Conservation (phyloP, 2,329 filamentous ascomycete genomes). For the Chrysoporthe cubensis region DNA sequence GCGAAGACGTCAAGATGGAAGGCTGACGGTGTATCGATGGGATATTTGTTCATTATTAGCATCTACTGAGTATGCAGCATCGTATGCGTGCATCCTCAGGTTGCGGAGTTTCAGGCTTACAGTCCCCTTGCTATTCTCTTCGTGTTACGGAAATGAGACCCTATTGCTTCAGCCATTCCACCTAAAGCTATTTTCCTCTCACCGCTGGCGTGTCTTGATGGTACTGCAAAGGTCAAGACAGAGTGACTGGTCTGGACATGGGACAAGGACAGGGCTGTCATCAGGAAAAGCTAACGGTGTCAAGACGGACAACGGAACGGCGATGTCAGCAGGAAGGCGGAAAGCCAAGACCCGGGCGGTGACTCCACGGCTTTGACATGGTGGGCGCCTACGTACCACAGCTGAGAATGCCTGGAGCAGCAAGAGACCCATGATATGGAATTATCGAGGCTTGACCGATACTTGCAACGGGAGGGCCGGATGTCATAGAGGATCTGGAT, state of each 20-base stretch:
- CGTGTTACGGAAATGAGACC: constrained; percentile 14
- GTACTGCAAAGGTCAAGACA: neutral
- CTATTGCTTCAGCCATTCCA: neutral
- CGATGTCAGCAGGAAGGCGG: neutral
- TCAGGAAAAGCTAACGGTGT: neutral
- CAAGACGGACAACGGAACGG: constrained; percentile 7
- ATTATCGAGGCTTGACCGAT: constrained; percentile 16
- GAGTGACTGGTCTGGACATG: neutral
- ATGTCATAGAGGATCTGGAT: neutral
- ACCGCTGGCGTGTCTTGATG: neutral
- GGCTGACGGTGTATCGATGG: constrained; percentile 40
- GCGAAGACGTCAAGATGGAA: constrained; percentile 60
- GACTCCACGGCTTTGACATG: neutral
- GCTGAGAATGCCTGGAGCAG: neutral
- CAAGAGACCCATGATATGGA: neutral
- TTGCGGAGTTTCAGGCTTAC: constrained; percentile 4
- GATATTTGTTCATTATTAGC: neutral
- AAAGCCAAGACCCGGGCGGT: neutral
- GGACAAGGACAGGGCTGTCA: neutral
- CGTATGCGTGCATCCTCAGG: constrained; percentile 18
- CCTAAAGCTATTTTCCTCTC: no score
- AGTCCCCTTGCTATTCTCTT: constrained; percentile 4
- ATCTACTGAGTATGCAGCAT: constrained; percentile 6
- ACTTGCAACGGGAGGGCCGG: neutral
- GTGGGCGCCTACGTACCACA: neutral